Evolutionary conservation across 2,329 filamentous ascomycete genomes (phyloP).

Genomic region (Hirsutella minnesotensis): DNA sequence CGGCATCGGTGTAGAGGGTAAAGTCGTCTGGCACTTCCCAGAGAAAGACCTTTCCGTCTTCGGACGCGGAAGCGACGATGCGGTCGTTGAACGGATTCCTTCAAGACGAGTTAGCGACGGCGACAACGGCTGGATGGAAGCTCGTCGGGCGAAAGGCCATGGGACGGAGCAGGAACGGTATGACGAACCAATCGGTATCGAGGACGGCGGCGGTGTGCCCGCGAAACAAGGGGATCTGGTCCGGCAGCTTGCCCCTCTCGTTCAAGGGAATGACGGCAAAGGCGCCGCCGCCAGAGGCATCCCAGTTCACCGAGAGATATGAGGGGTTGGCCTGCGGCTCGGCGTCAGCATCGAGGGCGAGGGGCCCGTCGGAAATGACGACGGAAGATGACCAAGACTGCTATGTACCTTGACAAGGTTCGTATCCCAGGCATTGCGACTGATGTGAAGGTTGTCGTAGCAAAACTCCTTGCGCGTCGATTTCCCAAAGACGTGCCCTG

Average conservation of each 20-base stretch:
- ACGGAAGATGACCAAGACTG: not conserved
- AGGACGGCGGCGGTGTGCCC: slow-evolving; percentile 92
- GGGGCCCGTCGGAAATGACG: not conserved
- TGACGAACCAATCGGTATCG: slow-evolving; percentile 79
- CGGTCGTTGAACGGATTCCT: slow-evolving; percentile 96
- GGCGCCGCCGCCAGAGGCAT: slow-evolving; percentile 86
- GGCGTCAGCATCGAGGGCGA: slow-evolving; percentile 6
- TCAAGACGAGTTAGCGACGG: slow-evolving; percentile 10
- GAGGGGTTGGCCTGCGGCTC: slow-evolving; percentile 71
- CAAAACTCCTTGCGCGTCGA: slow-evolving; percentile 92
- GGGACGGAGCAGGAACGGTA: not conserved
- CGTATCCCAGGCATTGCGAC: slow-evolving; percentile 97
- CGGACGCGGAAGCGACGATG: slow-evolving; percentile 83
- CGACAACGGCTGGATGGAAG: slow-evolving; percentile 3
- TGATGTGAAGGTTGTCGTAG: slow-evolving; percentile 96
- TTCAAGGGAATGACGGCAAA: slow-evolving; percentile 90
- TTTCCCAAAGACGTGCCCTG: slow-evolving; percentile 97
- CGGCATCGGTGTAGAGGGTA: slow-evolving; percentile 70
- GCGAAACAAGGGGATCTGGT: slow-evolving; percentile 87
- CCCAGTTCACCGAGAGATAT: slow-evolving; percentile 97
- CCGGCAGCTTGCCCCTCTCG: slow-evolving; percentile 82
- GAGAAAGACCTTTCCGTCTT: slow-evolving; percentile 93
- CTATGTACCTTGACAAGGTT: slow-evolving; percentile 81
- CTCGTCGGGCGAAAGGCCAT: not conserved
- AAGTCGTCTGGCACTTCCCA: slow-evolving; percentile 91